Evolutionary conservation across 352 stramenopile species (phyloP).

Genomic region (Pythium brassicae): DNA sequence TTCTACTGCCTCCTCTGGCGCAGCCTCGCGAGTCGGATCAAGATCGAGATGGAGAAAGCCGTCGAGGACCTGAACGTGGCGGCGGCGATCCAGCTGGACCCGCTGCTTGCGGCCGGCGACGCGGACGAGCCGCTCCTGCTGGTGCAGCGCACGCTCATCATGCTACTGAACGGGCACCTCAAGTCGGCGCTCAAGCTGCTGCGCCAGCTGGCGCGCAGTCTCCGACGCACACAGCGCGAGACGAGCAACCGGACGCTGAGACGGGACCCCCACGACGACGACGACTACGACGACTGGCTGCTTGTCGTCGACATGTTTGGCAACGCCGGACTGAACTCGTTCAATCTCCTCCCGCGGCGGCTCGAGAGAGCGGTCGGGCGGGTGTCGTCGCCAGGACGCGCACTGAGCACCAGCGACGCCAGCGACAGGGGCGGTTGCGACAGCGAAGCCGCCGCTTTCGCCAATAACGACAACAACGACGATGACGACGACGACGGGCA

Average conservation of each 20-base stretch:
- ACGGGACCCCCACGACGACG: no score
- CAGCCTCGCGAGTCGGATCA: conserved; percentile 34
- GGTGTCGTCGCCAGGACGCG: background rate
- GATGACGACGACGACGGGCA: conserved; percentile 15
- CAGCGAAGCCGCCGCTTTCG: no score
- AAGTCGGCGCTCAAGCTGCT: conserved; percentile 46
- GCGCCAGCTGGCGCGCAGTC: conserved; percentile 22
- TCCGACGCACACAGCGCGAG: conserved; percentile 5
- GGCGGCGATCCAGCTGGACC: conserved; percentile 21
- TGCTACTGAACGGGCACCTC: conserved; percentile 53
- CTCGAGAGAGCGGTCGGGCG: conserved; percentile 22
- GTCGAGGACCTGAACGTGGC: conserved; percentile 55
- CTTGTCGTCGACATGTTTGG: conserved; percentile 46
- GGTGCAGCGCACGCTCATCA: conserved; percentile 37
- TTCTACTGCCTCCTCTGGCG: conserved; percentile 55
- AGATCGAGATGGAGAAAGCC: conserved; percentile 43
- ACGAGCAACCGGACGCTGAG: background rate
- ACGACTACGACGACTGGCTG: conserved; percentile 7
- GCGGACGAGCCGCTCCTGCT: conserved; percentile 31
- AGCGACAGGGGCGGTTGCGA: background rate
- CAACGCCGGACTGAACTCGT: conserved; percentile 39
- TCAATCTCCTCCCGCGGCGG: conserved; percentile 27
- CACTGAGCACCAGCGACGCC: background rate
- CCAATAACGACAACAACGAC: background rate
- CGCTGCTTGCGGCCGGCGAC: conserved; percentile 5